phyloP scores from a whole-genome alignment of 331 rosid species.

The Erythrophleum ivorense region DNA sequence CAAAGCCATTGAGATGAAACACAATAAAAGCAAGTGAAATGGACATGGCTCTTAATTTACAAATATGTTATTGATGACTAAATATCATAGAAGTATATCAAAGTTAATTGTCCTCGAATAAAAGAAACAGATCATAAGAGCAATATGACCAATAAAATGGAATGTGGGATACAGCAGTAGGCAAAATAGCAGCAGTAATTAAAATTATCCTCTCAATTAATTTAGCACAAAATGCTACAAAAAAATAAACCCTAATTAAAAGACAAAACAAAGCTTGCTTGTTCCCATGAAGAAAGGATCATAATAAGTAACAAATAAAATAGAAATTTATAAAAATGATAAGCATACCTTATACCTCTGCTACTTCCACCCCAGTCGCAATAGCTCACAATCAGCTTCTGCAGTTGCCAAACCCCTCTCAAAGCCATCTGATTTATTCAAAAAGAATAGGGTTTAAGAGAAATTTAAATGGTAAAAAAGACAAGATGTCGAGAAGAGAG shows the following conservation, averaged over 20 bases:
- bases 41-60: not conserved
- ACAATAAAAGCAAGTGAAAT: not conserved
- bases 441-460: not conserved
- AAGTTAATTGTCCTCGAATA: not conserved
- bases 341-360: slow-evolving; percentile 69
- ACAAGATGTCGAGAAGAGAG: not conserved
- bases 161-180: not conserved
- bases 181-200: not conserved
- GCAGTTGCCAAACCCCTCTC: slow-evolving; percentile 20
- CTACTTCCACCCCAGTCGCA: slow-evolving; percentile 29
- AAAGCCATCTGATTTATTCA: slow-evolving; percentile 26
- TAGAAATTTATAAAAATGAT: not conserved
- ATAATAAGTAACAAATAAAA: not conserved
- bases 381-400: slow-evolving; percentile 20
- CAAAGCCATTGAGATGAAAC: not conserved
- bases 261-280: not conserved
- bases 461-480: not conserved
- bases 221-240: slow-evolving; percentile 9
- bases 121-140: not conserved
- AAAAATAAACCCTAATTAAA: slow-evolving; percentile 3
- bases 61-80: not conserved
- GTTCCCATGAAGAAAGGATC: not conserved
- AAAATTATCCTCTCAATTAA: not conserved
- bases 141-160: not conserved
- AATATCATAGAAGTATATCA: not conserved